Conservation (phyloP, 2,329 filamentous ascomycete genomes). For the Colletotrichum phormii region DNA sequence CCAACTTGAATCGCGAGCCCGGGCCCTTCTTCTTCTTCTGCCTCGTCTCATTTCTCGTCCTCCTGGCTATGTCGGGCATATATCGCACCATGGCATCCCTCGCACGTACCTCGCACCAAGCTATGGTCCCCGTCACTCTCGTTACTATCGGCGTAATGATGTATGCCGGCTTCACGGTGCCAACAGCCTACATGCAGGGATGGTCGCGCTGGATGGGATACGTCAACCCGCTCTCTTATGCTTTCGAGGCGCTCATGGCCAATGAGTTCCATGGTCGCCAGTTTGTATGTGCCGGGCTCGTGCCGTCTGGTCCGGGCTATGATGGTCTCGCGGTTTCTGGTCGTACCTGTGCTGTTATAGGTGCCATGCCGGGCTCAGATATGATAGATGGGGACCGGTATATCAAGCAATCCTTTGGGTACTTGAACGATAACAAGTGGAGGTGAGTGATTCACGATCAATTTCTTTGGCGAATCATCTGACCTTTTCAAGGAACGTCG, state of each 20-base stretch:
- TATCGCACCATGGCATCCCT: slow-evolving; percentile 45
- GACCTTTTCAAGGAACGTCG: slow-evolving; percentile 65
- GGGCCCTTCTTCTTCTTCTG: slow-evolving; percentile 72
- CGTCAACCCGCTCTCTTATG: slow-evolving; percentile 81
- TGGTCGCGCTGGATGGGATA: slow-evolving; percentile 90
- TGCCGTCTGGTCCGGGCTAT: slow-evolving; percentile 56
- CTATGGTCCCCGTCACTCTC: slow-evolving; percentile 64
- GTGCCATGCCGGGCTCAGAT: slow-evolving; percentile 54
- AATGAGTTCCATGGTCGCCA: slow-evolving; percentile 81
- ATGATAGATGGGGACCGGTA: slow-evolving; percentile 59
- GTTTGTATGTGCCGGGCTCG: slow-evolving; percentile 63
- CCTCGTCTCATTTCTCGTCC: slow-evolving; percentile 51
- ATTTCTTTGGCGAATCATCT: neutral
- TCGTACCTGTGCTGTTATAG: slow-evolving; percentile 58
- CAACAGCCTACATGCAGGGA: slow-evolving; percentile 75
- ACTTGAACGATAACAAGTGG: slow-evolving; percentile 60
- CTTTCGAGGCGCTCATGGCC: slow-evolving; percentile 83
- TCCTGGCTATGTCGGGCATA: slow-evolving; percentile 44
- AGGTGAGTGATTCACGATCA: slow-evolving; percentile 35
- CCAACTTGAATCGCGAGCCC: slow-evolving; percentile 67
- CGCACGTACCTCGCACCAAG: slow-evolving; percentile 44
- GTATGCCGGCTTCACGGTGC: slow-evolving; percentile 77
- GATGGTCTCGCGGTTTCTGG: slow-evolving; percentile 49
- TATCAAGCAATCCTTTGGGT: slow-evolving; percentile 55
- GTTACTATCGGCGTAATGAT: slow-evolving; percentile 75